Conservation (phyloP, 495 filamentous ascomycete species). For the Neurospora tetraspora region DNA sequence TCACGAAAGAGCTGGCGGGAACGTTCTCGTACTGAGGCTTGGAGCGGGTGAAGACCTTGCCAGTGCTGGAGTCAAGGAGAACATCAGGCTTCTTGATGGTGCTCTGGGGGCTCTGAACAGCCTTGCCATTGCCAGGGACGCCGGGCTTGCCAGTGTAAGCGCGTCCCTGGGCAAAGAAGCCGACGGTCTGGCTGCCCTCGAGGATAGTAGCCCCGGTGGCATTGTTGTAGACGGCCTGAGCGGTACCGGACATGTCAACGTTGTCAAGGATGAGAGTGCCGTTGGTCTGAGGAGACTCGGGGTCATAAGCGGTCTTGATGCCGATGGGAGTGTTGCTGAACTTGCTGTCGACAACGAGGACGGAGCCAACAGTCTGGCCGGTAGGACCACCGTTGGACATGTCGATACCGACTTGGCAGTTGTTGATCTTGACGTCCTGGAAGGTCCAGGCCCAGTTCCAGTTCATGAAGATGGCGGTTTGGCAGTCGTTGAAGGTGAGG, state of each 20-base stretch:
- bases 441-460: slow-evolving; percentile 93
- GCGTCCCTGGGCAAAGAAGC: slow-evolving; percentile 66
- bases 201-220: slow-evolving; percentile 55
- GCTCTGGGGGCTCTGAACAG: slow-evolving; percentile 40
- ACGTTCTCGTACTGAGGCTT: slow-evolving; percentile 66
- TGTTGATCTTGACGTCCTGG: slow-evolving; percentile 71
- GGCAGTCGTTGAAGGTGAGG: slow-evolving; percentile 77
- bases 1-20: slow-evolving; percentile 51
- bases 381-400: slow-evolving; percentile 55
- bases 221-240: slow-evolving; percentile 40
- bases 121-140: slow-evolving; percentile 22
- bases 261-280: slow-evolving; percentile 80
- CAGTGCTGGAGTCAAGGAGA: slow-evolving; percentile 41
- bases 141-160: slow-evolving; percentile 43
- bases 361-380: slow-evolving; percentile 65
- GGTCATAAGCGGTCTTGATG: slow-evolving; percentile 61
- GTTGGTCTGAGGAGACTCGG: slow-evolving; percentile 53
- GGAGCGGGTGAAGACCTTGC: slow-evolving; percentile 53
- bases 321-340: slow-evolving; percentile 65
- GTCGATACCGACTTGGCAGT: slow-evolving; percentile 70
- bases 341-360: slow-evolving; percentile 70
- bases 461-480: slow-evolving; percentile 87
- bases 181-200: slow-evolving; percentile 58
- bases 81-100: slow-evolving; percentile 45
- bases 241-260: slow-evolving; percentile 56